These are phyloP conservation scores for Phialophora chinensis DNA, from an alignment of 2,329 filamentous ascomycete species.

Conservation along the genomic window DNA sequence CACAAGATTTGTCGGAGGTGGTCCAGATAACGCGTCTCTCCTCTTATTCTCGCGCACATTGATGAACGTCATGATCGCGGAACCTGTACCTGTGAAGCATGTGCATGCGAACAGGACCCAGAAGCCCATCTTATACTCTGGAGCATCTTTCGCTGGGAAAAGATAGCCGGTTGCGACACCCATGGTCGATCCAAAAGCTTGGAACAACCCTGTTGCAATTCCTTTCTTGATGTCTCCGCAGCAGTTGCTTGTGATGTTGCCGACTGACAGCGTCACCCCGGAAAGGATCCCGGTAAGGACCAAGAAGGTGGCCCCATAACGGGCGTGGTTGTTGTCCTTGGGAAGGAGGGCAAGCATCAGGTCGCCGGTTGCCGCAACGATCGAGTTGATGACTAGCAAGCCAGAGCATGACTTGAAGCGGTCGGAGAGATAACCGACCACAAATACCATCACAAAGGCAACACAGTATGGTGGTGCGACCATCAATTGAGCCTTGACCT, in stretches of 20 bases:
- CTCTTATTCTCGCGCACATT: conserved; percentile 25
- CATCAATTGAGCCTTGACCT: conserved; percentile 43
- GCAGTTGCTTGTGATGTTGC: conserved; percentile 27
- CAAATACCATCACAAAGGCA: conserved; percentile 28
- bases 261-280: conserved; percentile 26
- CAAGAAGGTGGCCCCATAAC: conserved; percentile 27
- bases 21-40: conserved; percentile 15
- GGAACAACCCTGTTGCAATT: conserved; percentile 23
- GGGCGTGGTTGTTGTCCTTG: conserved; percentile 16
- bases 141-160: conserved; percentile 23
- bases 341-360: conserved; percentile 27
- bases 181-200: conserved; percentile 29
- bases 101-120: conserved; percentile 27
- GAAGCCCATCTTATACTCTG: conserved; percentile 24
- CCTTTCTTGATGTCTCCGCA: conserved; percentile 31
- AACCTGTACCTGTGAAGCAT: conserved; percentile 24
- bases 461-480: conserved; percentile 28
- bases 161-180: conserved; percentile 26
- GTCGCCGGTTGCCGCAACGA: conserved; percentile 22
- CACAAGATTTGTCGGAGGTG: conserved; percentile 23
- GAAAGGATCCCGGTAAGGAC: conserved; percentile 26
- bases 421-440: conserved; percentile 28
- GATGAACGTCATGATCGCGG: conserved; percentile 23
- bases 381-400: conserved; percentile 27
- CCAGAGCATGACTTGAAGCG: conserved; percentile 27